Conservation (phyloP, 192 early-diverging fungal species). For the Backusella psychrophila region DNA sequence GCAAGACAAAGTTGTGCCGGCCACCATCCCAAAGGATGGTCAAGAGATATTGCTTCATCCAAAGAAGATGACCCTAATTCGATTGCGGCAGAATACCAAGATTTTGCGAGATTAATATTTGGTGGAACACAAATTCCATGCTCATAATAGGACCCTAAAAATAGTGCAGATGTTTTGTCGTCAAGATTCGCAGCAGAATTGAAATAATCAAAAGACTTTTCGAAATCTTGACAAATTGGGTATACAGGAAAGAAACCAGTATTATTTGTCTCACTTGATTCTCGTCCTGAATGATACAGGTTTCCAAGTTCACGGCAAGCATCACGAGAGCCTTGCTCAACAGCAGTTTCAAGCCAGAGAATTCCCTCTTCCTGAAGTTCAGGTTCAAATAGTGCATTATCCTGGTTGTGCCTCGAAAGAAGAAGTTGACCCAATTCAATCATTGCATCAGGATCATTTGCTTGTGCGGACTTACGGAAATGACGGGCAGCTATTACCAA, state of each 20-base stretch:
- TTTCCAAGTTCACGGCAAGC: conserved; percentile 24
- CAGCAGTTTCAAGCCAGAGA: conserved; percentile 24
- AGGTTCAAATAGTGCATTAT: not conserved
- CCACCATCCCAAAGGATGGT: conserved; percentile 18
- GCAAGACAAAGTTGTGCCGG: conserved; percentile 30
- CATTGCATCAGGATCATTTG: conserved; percentile 30
- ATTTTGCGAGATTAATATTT: conserved; percentile 22
- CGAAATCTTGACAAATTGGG: conserved; percentile 24
- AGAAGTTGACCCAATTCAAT: conserved; percentile 27
- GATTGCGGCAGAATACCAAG: conserved; percentile 21
- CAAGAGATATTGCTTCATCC: not conserved
- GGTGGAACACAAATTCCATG: conserved; percentile 36
- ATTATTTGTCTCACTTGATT: not conserved
- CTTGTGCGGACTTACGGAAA: conserved; percentile 20
- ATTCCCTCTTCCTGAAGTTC: not conserved
- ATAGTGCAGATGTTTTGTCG: conserved; percentile 31
- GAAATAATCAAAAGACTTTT: conserved; percentile 30
- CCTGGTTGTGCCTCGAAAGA: not conserved
- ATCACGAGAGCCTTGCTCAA: conserved; percentile 15
- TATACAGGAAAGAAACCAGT: not conserved
- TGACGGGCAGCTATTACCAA: conserved; percentile 5
- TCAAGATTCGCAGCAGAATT: conserved; percentile 17
- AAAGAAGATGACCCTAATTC: not conserved
- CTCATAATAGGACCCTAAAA: conserved; percentile 39
- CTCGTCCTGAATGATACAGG: conserved; percentile 25